Conservation (phyloP, 495 filamentous ascomycete species). For the Penicillium psychrofluorescens region DNA sequence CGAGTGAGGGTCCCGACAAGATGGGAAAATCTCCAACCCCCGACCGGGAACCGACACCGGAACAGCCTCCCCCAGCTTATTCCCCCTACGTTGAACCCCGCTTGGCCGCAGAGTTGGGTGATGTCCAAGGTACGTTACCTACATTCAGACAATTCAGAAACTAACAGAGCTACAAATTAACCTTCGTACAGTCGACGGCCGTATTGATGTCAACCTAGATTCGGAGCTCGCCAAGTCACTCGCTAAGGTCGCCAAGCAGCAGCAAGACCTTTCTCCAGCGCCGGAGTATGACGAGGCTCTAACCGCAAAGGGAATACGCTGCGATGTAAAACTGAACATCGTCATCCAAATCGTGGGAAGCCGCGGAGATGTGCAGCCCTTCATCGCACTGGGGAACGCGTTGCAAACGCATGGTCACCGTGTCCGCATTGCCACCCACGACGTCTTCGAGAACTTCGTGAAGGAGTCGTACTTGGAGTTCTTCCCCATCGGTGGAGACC, state of each 20-base stretch:
- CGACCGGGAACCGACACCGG: background rate
- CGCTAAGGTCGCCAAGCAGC: conserved; percentile 1
- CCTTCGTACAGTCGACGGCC: conserved; percentile 2
- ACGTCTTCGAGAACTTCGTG: conserved; percentile 49
- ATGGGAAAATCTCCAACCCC: conserved; percentile 4
- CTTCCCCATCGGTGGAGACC: conserved; percentile 55
- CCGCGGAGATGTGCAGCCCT: conserved; percentile 45
- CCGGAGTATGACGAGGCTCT: background rate
- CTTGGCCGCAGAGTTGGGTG: conserved; percentile 1
- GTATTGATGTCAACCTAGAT: conserved; percentile 7
- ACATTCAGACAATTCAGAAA: background rate
- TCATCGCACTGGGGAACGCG: conserved; percentile 42
- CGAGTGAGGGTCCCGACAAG: no score
- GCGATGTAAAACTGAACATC: conserved; percentile 22
- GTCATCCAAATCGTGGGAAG: conserved; percentile 48
- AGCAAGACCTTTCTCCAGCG: background rate
- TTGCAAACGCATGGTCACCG: conserved; percentile 36
- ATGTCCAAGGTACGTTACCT: background rate
- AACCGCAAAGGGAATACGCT: background rate
- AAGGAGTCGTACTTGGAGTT: conserved; percentile 47
- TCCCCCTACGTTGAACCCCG: conserved; percentile 8
- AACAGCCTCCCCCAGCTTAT: conserved; percentile 5
- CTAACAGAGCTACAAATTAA: background rate
- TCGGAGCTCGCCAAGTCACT: conserved; percentile 3
- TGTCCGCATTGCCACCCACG: conserved; percentile 55